Percentiles rank a stretch among this genome's conserved stretches.
Evolutionary conservation across 1,139 yeast genomes (phyloP).

Genomic region (Geotrichum siamense): DNA sequence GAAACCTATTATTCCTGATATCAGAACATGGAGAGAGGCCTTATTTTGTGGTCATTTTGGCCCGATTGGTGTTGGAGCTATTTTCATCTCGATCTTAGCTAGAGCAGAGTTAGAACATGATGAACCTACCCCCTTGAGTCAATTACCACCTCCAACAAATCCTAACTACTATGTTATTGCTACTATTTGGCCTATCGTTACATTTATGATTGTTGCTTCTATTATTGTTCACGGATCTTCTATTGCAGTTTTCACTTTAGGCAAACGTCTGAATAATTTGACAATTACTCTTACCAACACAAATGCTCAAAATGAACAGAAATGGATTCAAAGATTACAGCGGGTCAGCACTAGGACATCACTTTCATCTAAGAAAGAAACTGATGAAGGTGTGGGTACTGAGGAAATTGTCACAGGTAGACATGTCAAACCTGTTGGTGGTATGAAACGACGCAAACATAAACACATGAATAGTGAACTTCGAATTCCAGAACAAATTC

Average conservation of each 20-base stretch:
- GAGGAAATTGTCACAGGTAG: constrained; percentile 30
- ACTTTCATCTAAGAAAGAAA: neutral
- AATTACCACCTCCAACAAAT: constrained; percentile 47
- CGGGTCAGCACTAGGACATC: constrained; percentile 65
- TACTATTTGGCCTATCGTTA: constrained; percentile 82
- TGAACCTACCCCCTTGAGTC: constrained; percentile 54
- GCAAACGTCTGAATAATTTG: constrained; percentile 83
- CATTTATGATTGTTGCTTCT: constrained; percentile 77
- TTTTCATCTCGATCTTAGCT: constrained; percentile 82
- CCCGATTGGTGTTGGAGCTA: constrained; percentile 97
- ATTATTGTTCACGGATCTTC: constrained; percentile 95
- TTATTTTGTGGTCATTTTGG: constrained; percentile 96
- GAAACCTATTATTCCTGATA: constrained; percentile 83
- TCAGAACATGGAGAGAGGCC: constrained; percentile 93
- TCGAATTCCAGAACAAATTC: constrained; percentile 26
- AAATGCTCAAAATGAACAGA: constrained; percentile 47
- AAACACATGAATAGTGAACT: constrained; percentile 9
- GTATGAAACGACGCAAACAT: constrained; percentile 48
- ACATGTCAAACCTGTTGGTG: constrained; percentile 75
- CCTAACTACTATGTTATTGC: constrained; percentile 67
- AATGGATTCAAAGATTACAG: constrained; percentile 87
- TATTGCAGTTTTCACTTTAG: constrained; percentile 86
- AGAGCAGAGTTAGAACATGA: constrained; percentile 67
- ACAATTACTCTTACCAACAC: constrained; percentile 91
- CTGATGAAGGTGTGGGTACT: constrained; percentile 3